phyloP scores from a whole-genome alignment of 805 yeast species.

The Saturnispora sanitii region DNA sequence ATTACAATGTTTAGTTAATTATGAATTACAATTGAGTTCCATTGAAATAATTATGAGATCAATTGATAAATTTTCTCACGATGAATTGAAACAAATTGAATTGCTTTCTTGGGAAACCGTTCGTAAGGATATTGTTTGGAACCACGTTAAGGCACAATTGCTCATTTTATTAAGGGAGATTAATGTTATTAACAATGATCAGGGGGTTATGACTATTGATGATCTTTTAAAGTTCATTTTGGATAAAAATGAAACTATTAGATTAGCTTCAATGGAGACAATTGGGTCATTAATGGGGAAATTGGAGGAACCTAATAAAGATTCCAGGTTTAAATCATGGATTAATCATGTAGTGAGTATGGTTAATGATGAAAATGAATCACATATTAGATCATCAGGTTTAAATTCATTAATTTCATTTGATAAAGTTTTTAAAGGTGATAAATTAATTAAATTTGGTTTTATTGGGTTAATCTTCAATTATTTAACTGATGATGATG shows the following conservation, averaged over 20 bases:
- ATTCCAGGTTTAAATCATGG: conserved; percentile 22
- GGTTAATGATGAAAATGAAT: conserved; percentile 36
- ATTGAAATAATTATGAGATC: conserved; percentile 24
- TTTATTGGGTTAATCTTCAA: conserved; percentile 19
- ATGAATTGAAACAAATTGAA: neutral
- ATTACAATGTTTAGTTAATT: too few relatives aligned
- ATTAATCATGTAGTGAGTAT: conserved; percentile 20
- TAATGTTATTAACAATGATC: conserved; percentile 7
- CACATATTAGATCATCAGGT: conserved; percentile 36
- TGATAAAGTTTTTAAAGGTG: conserved; percentile 9
- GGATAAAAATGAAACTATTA: conserved; percentile 26
- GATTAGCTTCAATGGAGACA: conserved; percentile 39
- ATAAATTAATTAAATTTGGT: conserved; percentile 2
- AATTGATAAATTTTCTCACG: conserved; percentile 6
- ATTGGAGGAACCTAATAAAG: neutral
- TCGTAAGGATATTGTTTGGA: conserved; percentile 27
- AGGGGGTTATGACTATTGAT: conserved; percentile 5
- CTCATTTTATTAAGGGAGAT: conserved; percentile 27
- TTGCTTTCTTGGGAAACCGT: conserved; percentile 20
- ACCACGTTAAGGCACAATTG: conserved; percentile 35
- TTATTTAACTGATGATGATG: conserved; percentile 58
- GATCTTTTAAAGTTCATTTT: conserved; percentile 21
- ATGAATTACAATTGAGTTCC: conserved; percentile 37
- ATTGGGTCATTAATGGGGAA: conserved; percentile 35
- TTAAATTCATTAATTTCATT: conserved; percentile 33